Evolutionary conservation across 2,329 filamentous ascomycete species (phyloP).

Genomic region (Arthroderma sp.): DNA sequence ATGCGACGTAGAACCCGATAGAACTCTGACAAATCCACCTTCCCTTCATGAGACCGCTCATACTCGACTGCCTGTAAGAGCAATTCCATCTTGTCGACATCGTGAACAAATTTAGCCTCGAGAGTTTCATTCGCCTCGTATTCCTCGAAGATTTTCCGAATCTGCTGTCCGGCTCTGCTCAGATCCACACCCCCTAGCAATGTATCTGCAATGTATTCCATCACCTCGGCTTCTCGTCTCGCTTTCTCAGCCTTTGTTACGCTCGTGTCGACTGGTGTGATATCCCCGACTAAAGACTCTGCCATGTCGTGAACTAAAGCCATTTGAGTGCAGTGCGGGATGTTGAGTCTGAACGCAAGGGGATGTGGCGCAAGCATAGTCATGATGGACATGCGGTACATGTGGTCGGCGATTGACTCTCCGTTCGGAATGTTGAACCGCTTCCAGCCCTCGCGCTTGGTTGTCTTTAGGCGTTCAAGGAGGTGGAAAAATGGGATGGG

Average conservation of each 20-base stretch:
- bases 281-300: slow-evolving; percentile 86
- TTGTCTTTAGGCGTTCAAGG: slow-evolving; percentile 87
- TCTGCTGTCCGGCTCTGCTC: slow-evolving; percentile 54
- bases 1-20: slow-evolving; percentile 63
- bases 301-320: slow-evolving; percentile 96
- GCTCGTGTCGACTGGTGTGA: slow-evolving; percentile 72
- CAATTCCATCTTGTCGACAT: slow-evolving; percentile 94
- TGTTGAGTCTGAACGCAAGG: slow-evolving; percentile 58
- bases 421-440: slow-evolving; percentile 63
- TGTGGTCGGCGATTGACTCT: slow-evolving; percentile 94
- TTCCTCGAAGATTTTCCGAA: slow-evolving; percentile 78
- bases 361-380: slow-evolving; percentile 77
- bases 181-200: slow-evolving; percentile 63
- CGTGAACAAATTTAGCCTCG: slow-evolving; percentile 84
- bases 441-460: slow-evolving; percentile 89
- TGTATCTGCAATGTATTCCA: slow-evolving; percentile 71
- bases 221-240: slow-evolving; percentile 71
- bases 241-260: slow-evolving; percentile 79
- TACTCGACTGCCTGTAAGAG: slow-evolving; percentile 95
- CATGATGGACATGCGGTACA: slow-evolving; percentile 98
- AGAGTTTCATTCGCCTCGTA: slow-evolving; percentile 79
- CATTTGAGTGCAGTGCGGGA: slow-evolving; percentile 83
- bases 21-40: slow-evolving; percentile 74
- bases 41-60: slow-evolving; percentile 55
- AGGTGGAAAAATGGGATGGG: slow-evolving; percentile 90